Percentiles rank a stretch among this genome's conserved stretches.
Evolutionary conservation across 2,329 filamentous ascomycete species (phyloP).

Genomic region (Aspergillus pseudotamarii): DNA sequence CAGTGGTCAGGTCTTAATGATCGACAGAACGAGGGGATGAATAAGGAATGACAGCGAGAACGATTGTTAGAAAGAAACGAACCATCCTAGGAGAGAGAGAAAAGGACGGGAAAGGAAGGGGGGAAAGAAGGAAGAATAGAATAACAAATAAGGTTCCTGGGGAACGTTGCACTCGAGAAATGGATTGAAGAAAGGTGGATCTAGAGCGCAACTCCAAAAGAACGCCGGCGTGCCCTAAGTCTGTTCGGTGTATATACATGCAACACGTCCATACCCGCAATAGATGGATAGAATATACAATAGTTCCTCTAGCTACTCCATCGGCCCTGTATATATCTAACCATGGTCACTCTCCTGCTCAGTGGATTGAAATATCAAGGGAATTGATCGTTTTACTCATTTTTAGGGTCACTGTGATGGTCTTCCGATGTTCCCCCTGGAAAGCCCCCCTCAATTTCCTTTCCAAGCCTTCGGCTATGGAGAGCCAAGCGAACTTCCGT

Average conservation of each 20-base stretch:
- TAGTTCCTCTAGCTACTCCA: neutral
- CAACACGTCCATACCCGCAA: neutral
- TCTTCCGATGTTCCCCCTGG: neutral
- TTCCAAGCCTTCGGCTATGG: neutral
- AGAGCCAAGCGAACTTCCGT: neutral
- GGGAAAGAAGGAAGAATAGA: neutral
- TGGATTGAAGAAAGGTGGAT: slow-evolving; percentile 1
- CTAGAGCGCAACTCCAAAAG: neutral
- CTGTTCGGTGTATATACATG: neutral
- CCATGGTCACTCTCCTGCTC: neutral
- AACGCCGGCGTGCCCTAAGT: neutral
- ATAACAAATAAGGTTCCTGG: slow-evolving; percentile 1
- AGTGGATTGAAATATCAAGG: neutral
- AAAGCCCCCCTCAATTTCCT: neutral
- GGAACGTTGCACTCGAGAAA: neutral
- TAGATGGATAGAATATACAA: neutral
- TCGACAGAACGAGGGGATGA: neutral
- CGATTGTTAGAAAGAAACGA: neutral
- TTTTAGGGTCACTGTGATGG: neutral
- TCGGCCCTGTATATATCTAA: neutral
- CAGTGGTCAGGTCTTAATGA: neutral
- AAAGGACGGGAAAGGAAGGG: neutral
- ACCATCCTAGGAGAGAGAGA: neutral
- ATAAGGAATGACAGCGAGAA: neutral
- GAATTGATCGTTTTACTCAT: neutral